Conservation (phyloP, 306 rosid species). For the Quercus gilva region DNA sequence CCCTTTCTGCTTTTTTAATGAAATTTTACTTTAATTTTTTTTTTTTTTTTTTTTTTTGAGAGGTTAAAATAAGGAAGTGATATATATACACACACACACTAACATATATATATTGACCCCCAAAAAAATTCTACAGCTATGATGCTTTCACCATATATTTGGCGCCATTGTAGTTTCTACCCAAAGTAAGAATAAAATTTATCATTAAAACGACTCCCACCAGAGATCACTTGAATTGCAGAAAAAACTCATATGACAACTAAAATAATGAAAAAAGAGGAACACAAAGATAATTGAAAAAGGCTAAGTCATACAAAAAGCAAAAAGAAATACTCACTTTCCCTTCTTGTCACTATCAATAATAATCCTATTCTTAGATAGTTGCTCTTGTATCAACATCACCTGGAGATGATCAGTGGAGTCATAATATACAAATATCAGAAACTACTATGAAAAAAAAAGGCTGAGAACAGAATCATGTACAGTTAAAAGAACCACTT, state of each 20-base stretch:
- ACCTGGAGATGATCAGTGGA: constrained; percentile 56
- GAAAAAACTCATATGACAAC: background rate
- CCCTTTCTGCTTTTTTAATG: too few relatives aligned
- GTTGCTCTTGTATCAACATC: constrained; percentile 87
- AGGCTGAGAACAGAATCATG: background rate
- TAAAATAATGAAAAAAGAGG: constrained; percentile 9
- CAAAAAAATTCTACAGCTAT: too few relatives aligned
- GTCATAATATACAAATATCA: constrained; percentile 2
- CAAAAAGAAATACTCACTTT: constrained; percentile 56
- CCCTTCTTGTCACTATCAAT: constrained; percentile 83
- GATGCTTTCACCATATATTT: too few relatives aligned
- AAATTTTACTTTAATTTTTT: too few relatives aligned
- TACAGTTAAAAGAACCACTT: background rate
- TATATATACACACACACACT: too few relatives aligned
- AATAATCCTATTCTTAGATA: constrained; percentile 89
- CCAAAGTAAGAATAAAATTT: too few relatives aligned
- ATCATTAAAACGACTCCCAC: background rate
- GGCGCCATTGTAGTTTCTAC: too few relatives aligned
- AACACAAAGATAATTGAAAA: background rate
- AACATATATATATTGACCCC: too few relatives aligned
- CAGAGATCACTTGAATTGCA: background rate
- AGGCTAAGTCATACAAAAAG: constrained; percentile 2
- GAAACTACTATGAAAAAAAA: constrained; percentile 1
- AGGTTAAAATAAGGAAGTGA: too few relatives aligned
- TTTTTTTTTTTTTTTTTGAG: too few relatives aligned